Percentiles rank a stretch among this genome's conserved stretches.
Evolutionary conservation across 371 early-diverging fungal genomes (phyloP).

Genomic region (Capniomyces stellatus): DNA sequence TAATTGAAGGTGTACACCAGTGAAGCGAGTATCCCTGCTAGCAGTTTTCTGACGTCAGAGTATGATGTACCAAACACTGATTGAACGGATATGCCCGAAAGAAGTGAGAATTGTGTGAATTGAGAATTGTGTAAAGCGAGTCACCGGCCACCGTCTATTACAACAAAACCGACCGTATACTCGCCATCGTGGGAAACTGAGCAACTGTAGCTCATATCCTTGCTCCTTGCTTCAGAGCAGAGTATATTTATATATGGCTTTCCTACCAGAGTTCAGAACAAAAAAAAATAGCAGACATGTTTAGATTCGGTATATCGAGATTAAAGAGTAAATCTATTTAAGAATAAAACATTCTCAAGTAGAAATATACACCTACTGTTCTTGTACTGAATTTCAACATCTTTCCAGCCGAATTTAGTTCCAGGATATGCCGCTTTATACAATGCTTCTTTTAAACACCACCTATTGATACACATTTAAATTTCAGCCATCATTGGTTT

Average conservation of each 20-base stretch:
- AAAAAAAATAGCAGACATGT: no score
- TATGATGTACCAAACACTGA: no score
- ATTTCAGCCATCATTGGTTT: background rate
- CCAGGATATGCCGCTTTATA: background rate
- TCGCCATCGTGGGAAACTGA: constrained; percentile 1
- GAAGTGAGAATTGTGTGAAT: no score
- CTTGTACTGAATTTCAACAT: background rate
- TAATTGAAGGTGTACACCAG: no score
- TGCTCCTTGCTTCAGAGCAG: background rate
- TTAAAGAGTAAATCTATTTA: no score
- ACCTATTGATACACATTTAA: background rate
- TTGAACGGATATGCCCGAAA: no score
- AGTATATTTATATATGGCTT: background rate
- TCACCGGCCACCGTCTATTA: background rate
- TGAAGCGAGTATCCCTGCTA: no score
- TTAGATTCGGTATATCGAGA: no score
- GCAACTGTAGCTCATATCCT: background rate
- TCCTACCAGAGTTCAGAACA: background rate
- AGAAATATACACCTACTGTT: no score
- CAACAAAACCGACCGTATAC: background rate
- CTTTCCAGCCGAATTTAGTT: background rate
- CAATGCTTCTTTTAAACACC: background rate
- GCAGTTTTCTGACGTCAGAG: no score
- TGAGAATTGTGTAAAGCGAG: no score
- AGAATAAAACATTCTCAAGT: no score